A percentile compares a stretch with the other conserved stretches of the same genome.
These are phyloP conservation scores for Leavenworthia alabamica DNA, from an alignment of 345 rosid genomes.

Conservation along the genomic window DNA sequence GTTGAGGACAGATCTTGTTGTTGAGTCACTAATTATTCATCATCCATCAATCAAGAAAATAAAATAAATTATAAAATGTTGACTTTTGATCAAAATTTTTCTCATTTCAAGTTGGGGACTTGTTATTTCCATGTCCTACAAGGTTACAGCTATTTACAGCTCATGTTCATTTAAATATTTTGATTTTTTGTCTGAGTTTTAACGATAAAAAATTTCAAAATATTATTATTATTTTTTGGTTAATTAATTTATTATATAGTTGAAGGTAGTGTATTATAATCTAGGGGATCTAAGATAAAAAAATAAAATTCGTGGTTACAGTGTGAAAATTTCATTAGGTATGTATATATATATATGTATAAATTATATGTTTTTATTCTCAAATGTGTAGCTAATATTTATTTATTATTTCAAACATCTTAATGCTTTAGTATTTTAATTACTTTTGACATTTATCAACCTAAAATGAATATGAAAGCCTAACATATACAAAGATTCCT, in stretches of 20 bases:
- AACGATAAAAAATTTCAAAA: neutral
- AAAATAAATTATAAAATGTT: neutral
- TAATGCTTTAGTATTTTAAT: slow-evolving; percentile 7
- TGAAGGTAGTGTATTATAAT: neutral
- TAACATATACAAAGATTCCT: neutral
- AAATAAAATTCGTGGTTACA: neutral
- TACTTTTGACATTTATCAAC: slow-evolving; percentile 15
- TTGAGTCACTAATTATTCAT: slow-evolving; percentile 15
- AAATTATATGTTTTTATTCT: slow-evolving; percentile 1
- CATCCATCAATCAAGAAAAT: slow-evolving; percentile 12
- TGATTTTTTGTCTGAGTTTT: neutral
- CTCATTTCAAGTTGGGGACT: slow-evolving; percentile 18
- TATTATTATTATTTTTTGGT: neutral
- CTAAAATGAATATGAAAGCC: slow-evolving; percentile 10
- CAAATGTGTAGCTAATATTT: neutral
- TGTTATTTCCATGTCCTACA: slow-evolving; percentile 20
- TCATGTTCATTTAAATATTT: slow-evolving; percentile 10
- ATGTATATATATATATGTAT: slow-evolving; percentile 2
- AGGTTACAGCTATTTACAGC: slow-evolving; percentile 22
- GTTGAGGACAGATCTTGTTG: slow-evolving; percentile 6
- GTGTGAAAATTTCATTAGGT: slow-evolving; percentile 18
- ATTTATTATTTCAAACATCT: neutral
- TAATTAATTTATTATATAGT: neutral
- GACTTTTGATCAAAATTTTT: slow-evolving; percentile 2
- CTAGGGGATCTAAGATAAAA: neutral